Evolutionary conservation across 257 asterid species (phyloP).

Genomic region (Striga asiatica): DNA sequence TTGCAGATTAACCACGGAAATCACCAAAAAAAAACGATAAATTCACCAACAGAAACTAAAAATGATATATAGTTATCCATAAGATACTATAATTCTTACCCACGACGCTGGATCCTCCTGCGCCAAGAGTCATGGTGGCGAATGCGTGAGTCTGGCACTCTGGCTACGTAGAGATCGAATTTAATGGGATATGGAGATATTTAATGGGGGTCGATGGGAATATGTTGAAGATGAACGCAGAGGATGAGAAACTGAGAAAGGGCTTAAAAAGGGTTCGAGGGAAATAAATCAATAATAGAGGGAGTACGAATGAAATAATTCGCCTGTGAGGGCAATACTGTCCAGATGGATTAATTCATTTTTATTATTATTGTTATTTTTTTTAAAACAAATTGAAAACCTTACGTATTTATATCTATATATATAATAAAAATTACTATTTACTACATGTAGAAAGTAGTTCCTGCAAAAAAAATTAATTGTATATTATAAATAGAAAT

Average conservation of each 20-base stretch:
- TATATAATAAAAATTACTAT: too few species aligned
- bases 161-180: constrained; percentile 21
- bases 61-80: too few species aligned
- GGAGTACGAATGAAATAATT: too few species aligned
- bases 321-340: too few species aligned
- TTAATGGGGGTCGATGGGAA: constrained; percentile 4
- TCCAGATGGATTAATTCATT: too few species aligned
- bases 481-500: too few species aligned
- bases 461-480: too few species aligned
- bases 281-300: too few species aligned
- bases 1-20: constrained; percentile 7
- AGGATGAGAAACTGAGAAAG: constrained; percentile 10
- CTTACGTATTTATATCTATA: too few species aligned
- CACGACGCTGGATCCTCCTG: constrained; percentile 76
- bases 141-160: constrained; percentile 3
- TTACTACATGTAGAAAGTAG: too few species aligned
- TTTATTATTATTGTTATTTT: too few species aligned
- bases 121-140: constrained; percentile 51
- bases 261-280: not conserved
- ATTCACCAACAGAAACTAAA: not conserved
- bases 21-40: not conserved
- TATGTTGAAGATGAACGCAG: constrained; percentile 12
- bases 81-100: constrained; percentile 23
- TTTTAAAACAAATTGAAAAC: too few species aligned
- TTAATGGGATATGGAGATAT: constrained; percentile 19